Conservation (phyloP, 306 rosid genomes). For the Vachellia collinsii region DNA sequence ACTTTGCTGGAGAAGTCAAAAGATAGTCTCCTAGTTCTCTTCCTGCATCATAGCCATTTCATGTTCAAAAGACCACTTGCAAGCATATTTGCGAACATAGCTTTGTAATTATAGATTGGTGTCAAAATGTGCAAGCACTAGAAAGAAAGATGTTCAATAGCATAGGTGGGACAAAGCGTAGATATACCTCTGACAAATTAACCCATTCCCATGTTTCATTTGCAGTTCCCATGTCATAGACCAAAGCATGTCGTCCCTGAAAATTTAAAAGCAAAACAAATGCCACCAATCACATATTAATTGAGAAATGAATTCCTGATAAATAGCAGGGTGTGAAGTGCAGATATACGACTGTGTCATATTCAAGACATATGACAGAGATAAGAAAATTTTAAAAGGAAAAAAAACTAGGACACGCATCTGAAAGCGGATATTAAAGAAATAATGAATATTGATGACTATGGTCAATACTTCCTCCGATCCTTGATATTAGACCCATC, state of each 20-base stretch:
- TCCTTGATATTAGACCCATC: no score
- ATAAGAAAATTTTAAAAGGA: not conserved
- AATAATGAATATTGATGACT: not conserved
- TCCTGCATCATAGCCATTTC: not conserved
- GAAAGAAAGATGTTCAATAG: conserved; percentile 2
- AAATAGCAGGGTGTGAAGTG: conserved; percentile 1
- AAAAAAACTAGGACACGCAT: not conserved
- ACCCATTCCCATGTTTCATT: conserved; percentile 92
- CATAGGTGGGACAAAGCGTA: conserved; percentile 15
- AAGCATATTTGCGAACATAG: not conserved
- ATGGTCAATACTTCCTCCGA: not conserved
- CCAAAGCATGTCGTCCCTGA: conserved; percentile 86
- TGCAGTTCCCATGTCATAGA: conserved; percentile 73
- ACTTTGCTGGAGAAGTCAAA: not conserved
- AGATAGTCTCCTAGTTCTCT: conserved; percentile 6
- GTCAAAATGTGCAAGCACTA: not conserved
- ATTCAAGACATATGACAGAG: not conserved
- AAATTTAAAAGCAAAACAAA: conserved; percentile 31
- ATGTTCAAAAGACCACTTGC: not conserved
- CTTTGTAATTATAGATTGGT: not conserved
- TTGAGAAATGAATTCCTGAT: conserved; percentile 23
- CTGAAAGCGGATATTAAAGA: not conserved
- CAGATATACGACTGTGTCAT: not conserved
- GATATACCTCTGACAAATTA: conserved; percentile 85
- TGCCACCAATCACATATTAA: conserved; percentile 27